Percentiles rank a stretch among this genome's conserved stretches.
Conservation (phyloP, 441 rosid species). For the Metrosideros polymorpha region DNA sequence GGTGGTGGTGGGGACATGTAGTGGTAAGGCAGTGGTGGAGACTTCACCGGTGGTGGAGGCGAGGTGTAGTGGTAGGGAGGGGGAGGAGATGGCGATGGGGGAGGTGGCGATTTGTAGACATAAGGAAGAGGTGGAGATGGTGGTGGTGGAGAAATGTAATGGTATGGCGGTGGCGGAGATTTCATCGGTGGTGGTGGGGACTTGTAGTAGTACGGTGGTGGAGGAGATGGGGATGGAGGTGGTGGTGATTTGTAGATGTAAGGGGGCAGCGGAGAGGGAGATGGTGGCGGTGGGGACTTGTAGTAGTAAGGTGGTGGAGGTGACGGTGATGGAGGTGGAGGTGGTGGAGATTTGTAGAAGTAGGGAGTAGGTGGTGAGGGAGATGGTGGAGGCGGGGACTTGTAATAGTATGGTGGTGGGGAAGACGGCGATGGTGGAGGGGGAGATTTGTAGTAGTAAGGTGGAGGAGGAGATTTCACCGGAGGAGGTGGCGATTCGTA, state of each 20-base stretch:
- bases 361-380: not conserved
- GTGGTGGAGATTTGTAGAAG: not conserved
- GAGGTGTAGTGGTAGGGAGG: not conserved
- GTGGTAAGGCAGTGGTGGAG: not conserved
- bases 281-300: not conserved
- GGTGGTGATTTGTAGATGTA: not conserved
- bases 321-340: not conserved
- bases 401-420: constrained; percentile 1
- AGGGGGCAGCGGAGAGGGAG: not conserved
- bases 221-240: not conserved
- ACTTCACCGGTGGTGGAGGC: not conserved
- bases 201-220: not conserved
- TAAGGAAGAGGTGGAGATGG: not conserved
- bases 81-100: not conserved
- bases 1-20: not conserved
- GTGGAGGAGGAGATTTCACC: constrained; percentile 23
- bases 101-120: not conserved
- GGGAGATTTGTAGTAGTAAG: constrained; percentile 33
- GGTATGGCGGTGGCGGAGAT: not conserved
- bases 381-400: constrained; percentile 5
- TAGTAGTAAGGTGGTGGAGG: not conserved
- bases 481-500: constrained; percentile 43
- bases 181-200: not conserved
- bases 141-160: not conserved
- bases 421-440: constrained; percentile 25